Evolutionary conservation across 202 grass and related monocot species (phyloP).

Genomic region (Panicum hallii): DNA sequence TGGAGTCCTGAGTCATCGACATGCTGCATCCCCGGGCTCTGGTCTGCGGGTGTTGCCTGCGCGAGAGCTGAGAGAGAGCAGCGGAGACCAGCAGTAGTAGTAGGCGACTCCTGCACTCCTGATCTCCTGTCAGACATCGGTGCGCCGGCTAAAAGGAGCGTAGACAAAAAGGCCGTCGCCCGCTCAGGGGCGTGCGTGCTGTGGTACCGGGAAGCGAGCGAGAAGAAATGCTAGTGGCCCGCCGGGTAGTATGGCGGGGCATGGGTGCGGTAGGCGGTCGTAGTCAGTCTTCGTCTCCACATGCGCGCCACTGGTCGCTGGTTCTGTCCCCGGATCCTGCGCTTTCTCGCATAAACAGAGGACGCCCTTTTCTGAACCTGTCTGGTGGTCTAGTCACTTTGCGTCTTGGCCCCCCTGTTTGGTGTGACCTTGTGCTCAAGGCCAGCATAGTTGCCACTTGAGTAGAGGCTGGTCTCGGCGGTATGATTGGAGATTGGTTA

Average conservation of each 20-base stretch:
- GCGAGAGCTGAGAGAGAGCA: too few relatives aligned
- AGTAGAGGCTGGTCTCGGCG: too few relatives aligned
- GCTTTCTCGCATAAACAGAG: not conserved
- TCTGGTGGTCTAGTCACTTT: too few relatives aligned
- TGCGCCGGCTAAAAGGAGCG: not conserved
- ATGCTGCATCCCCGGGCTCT: too few relatives aligned
- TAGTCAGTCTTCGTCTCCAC: conserved; percentile 19
- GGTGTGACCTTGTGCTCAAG: not conserved
- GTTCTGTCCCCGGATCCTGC: conserved; percentile 39
- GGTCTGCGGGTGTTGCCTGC: too few relatives aligned
- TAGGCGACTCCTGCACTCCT: too few relatives aligned
- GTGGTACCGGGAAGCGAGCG: not conserved
- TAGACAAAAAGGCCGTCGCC: conserved; percentile 12
- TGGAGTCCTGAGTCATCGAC: too few relatives aligned
- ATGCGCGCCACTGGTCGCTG: conserved; percentile 6
- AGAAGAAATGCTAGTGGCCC: not conserved
- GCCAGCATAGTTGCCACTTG: too few relatives aligned
- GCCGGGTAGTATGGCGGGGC: not conserved
- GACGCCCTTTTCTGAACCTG: not conserved
- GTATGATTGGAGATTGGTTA: not conserved
- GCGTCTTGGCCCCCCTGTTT: not conserved
- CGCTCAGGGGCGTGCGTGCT: not conserved
- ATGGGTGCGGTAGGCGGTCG: not conserved
- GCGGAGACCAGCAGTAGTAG: too few relatives aligned
- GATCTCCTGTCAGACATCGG: too few relatives aligned